Percentiles rank a stretch among this genome's conserved stretches.
Evolutionary conservation across 176 grass and related monocot genomes (phyloP).

Genomic region (Tuctoria greenei): DNA sequence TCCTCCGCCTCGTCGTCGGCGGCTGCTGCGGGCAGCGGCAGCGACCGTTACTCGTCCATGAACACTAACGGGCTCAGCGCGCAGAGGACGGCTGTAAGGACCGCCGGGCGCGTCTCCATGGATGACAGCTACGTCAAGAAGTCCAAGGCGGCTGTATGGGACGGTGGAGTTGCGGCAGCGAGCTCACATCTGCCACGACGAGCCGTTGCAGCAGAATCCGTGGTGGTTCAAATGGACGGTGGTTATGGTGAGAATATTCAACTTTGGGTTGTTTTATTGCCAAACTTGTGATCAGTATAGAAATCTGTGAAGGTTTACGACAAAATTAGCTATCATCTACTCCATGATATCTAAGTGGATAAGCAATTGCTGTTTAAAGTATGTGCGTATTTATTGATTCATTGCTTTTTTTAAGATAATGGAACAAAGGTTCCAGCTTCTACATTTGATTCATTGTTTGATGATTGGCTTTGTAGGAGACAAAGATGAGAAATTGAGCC

Average conservation of each 20-base stretch:
- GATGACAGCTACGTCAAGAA: constrained; percentile 94
- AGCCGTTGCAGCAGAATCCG: neutral
- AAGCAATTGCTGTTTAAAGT: constrained; percentile 5
- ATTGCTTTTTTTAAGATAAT: no score
- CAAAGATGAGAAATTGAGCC: constrained; percentile 56
- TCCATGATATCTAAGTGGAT: neutral
- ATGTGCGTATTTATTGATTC: constrained; percentile 29
- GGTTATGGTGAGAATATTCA: constrained; percentile 43
- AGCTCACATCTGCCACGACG: constrained; percentile 41
- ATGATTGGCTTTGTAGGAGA: constrained; percentile 59
- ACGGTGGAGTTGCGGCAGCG: constrained; percentile 38
- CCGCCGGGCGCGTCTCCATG: constrained; percentile 56
- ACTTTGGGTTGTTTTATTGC: constrained; percentile 13
- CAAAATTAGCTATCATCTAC: neutral
- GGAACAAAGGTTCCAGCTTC: no score
- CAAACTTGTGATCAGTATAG: constrained; percentile 26
- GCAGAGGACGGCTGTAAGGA: constrained; percentile 30
- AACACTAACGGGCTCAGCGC: constrained; percentile 36
- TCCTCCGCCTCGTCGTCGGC: constrained; percentile 22
- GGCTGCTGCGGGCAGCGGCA: neutral
- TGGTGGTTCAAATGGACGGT: neutral
- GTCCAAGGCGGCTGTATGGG: constrained; percentile 59
- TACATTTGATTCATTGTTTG: constrained; percentile 38
- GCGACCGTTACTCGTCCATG: constrained; percentile 26
- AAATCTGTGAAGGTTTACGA: neutral